Evolutionary conservation across 345 rosid species (phyloP).

Genomic region (Pistacia integerrima): DNA sequence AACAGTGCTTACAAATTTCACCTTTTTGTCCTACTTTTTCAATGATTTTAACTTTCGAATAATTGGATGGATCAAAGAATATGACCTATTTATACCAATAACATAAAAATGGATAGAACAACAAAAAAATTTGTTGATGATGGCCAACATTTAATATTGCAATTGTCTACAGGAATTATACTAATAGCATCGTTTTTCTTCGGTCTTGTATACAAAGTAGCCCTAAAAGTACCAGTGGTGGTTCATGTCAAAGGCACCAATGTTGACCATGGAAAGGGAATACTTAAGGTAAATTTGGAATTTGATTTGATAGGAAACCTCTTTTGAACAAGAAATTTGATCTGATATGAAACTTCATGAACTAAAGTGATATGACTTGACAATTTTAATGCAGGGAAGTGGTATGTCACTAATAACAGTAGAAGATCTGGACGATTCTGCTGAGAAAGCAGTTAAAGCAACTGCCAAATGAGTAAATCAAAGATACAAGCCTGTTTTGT

Average conservation of each 20-base stretch:
- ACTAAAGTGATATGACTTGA: not conserved
- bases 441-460: conserved; percentile 91
- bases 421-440: conserved; percentile 96
- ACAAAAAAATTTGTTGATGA: not conserved
- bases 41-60: not conserved
- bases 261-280: conserved; percentile 90
- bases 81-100: not conserved
- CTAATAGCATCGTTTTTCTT: conserved; percentile 6
- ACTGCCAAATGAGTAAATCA: conserved; percentile 32
- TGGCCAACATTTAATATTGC: not conserved
- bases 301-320: conserved; percentile 7
- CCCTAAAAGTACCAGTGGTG: conserved; percentile 88
- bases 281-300: conserved; percentile 59
- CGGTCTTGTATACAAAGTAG: conserved; percentile 48
- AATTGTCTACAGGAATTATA: not conserved
- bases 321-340: not conserved
- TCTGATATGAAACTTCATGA: not conserved
- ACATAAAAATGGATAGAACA: not conserved
- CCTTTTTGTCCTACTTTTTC: not conserved
- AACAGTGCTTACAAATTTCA: not conserved
- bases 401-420: conserved; percentile 88
- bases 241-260: conserved; percentile 78
- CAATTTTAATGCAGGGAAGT: not conserved
- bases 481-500: not conserved
- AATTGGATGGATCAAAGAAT: not conserved